phyloP scores from a whole-genome alignment of 129 eudicot species.

The Smallanthus sonchifolius region DNA sequence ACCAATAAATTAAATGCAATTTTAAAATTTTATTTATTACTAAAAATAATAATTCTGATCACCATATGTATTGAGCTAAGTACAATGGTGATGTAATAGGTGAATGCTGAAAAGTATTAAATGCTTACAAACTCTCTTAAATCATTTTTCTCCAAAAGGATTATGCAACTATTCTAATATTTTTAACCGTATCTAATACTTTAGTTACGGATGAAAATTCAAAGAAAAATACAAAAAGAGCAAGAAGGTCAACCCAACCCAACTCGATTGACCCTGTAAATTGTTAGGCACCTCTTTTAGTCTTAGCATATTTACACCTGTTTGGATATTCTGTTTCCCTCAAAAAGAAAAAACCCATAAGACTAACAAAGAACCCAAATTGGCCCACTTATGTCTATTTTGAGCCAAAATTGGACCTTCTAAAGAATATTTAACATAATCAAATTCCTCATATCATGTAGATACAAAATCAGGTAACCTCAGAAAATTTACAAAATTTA shows the following conservation, averaged over 20 bases:
- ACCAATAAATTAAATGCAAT: not conserved
- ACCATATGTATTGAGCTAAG: not conserved
- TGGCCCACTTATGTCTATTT: too few relatives aligned
- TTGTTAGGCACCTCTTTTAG: too few relatives aligned
- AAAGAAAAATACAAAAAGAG: not conserved
- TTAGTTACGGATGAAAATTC: not conserved
- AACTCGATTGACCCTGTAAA: not conserved
- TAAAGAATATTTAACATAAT: not conserved
- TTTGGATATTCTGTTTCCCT: not conserved
- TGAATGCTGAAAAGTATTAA: not conserved
- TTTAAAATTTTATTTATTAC: not conserved
- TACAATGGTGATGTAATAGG: not conserved
- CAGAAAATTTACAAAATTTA: not conserved
- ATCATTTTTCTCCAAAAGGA: not conserved
- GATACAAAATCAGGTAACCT: not conserved
- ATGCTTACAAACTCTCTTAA: not conserved
- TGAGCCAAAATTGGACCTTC: not conserved
- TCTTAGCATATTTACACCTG: too few relatives aligned
- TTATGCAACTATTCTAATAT: not conserved
- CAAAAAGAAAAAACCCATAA: too few relatives aligned
- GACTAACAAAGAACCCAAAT: too few relatives aligned
- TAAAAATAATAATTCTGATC: not conserved
- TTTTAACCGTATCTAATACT: not conserved
- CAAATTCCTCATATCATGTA: not conserved
- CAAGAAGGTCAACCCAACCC: not conserved